These are phyloP conservation scores for Dactylellina sp. DNA, from an alignment of 2,329 filamentous ascomycete species.

Conservation along the genomic window DNA sequence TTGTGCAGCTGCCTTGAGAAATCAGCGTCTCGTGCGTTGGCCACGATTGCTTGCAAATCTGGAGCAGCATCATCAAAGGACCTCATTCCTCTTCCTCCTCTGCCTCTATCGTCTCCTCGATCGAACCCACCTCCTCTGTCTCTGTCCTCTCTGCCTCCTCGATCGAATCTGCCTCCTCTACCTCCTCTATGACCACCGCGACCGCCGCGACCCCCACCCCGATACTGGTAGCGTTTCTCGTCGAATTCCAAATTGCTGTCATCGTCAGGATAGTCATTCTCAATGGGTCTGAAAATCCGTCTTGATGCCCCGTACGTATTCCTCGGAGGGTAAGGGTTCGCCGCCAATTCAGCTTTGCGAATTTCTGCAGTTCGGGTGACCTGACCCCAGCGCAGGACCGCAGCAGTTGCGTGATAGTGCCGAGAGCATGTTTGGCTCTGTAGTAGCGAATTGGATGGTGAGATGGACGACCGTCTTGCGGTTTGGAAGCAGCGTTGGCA, in stretches of 20 bases:
- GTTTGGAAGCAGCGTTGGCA: slow-evolving; percentile 48
- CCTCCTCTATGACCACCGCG: background rate
- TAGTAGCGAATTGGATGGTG: slow-evolving; percentile 24
- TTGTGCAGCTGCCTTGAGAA: slow-evolving; percentile 49
- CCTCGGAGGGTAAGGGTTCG: slow-evolving; percentile 13
- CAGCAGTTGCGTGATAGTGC: slow-evolving; percentile 40
- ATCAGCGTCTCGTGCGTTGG: slow-evolving; percentile 37
- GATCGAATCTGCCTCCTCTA: background rate
- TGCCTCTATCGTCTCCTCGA: background rate
- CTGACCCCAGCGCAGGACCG: slow-evolving; percentile 13
- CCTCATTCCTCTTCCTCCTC: slow-evolving; percentile 2
- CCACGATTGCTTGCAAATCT: slow-evolving; percentile 45
- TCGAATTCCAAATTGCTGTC: slow-evolving; percentile 26
- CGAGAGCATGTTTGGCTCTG: slow-evolving; percentile 21
- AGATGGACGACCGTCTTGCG: slow-evolving; percentile 35
- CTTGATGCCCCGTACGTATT: slow-evolving; percentile 38
- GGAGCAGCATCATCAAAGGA: slow-evolving; percentile 6
- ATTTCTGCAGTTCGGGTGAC: background rate
- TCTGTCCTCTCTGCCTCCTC: background rate
- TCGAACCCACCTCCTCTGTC: background rate
- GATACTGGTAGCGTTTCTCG: slow-evolving; percentile 22
- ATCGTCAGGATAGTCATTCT: slow-evolving; percentile 45
- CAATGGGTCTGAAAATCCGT: slow-evolving; percentile 12
- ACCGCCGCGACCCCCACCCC: background rate
- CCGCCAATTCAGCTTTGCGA: slow-evolving; percentile 19